Conservation (phyloP, 1,284 basidiomycete genomes). For the Fistulinella staudtii region DNA sequence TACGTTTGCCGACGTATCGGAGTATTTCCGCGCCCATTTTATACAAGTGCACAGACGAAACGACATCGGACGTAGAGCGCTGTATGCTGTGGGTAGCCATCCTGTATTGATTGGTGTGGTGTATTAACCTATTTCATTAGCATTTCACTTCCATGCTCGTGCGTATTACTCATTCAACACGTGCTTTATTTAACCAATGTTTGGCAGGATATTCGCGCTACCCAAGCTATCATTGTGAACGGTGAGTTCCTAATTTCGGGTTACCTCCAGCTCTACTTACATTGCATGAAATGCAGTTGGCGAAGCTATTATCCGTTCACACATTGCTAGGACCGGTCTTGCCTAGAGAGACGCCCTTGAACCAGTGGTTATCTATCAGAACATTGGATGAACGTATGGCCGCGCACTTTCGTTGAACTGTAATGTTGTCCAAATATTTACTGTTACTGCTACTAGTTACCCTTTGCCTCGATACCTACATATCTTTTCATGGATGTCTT, state of each 20-base stretch:
- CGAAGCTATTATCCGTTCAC: constrained; percentile 61
- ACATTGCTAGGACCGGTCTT: constrained; percentile 52
- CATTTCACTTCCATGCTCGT: constrained; percentile 78
- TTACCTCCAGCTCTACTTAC: constrained; percentile 4
- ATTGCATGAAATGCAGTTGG: constrained; percentile 40
- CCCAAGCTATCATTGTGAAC: constrained; percentile 69
- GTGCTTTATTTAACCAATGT: background rate
- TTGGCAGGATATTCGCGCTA: constrained; percentile 63
- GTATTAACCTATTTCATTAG: constrained; percentile 36
- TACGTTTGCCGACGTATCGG: constrained; percentile 63
- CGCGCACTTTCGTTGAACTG: constrained; percentile 11
- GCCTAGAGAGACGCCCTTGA: constrained; percentile 31
- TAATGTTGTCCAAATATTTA: constrained; percentile 18
- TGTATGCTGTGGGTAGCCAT: constrained; percentile 56
- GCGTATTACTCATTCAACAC: constrained; percentile 25
- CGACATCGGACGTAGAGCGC: constrained; percentile 52
- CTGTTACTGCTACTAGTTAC: constrained; percentile 27
- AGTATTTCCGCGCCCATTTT: constrained; percentile 78
- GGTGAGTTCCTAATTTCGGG: constrained; percentile 42
- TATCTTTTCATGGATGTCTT: constrained; percentile 17
- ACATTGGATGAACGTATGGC: constrained; percentile 12
- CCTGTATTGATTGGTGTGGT: constrained; percentile 2
- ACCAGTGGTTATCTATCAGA: constrained; percentile 6
- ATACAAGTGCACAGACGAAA: constrained; percentile 66
- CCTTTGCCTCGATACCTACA: constrained; percentile 27